phyloP scores from a whole-genome alignment of 2,329 filamentous ascomycete species.

The Fusarium neocosmosporiellum region DNA sequence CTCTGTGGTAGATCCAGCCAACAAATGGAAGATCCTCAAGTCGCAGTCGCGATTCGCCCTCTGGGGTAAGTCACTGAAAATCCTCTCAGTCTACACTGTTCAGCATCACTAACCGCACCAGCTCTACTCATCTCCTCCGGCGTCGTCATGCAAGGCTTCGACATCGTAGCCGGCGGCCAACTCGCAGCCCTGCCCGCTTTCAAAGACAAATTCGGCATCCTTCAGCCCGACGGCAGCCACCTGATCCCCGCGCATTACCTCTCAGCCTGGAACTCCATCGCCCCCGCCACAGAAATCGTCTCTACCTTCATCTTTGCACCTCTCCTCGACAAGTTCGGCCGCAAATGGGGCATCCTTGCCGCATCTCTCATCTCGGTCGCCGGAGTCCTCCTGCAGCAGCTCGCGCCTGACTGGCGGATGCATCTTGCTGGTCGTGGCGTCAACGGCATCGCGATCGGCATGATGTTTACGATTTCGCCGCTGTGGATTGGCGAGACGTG shows the following conservation, averaged over 20 bases:
- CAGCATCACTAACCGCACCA: not conserved
- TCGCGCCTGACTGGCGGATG: slow-evolving; percentile 42
- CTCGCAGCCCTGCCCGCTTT: slow-evolving; percentile 46
- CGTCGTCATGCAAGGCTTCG: slow-evolving; percentile 45
- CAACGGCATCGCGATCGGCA: slow-evolving; percentile 47
- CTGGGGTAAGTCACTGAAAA: not conserved
- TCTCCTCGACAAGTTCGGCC: slow-evolving; percentile 47
- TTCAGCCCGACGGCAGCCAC: slow-evolving; percentile 38
- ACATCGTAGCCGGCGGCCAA: slow-evolving; percentile 46
- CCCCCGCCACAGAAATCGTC: slow-evolving; percentile 42
- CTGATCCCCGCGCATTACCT: slow-evolving; percentile 46
- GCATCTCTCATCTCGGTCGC: slow-evolving; percentile 41
- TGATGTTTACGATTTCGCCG: slow-evolving; percentile 51
- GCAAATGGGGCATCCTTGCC: slow-evolving; percentile 44
- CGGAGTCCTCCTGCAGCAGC: slow-evolving; percentile 46
- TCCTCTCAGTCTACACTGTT: not conserved
- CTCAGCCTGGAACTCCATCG: slow-evolving; percentile 46
- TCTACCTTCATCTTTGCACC: slow-evolving; percentile 43
- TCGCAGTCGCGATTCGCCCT: slow-evolving; percentile 20
- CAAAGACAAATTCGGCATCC: slow-evolving; percentile 41
- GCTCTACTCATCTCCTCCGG: not conserved
- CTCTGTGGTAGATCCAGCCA: slow-evolving; percentile 37
- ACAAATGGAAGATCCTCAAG: slow-evolving; percentile 46
- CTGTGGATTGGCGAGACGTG: slow-evolving; percentile 53
- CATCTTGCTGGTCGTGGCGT: slow-evolving; percentile 44